Conservation (phyloP, 2,329 filamentous ascomycete species). For the Paraconiothyrium brasiliense region DNA sequence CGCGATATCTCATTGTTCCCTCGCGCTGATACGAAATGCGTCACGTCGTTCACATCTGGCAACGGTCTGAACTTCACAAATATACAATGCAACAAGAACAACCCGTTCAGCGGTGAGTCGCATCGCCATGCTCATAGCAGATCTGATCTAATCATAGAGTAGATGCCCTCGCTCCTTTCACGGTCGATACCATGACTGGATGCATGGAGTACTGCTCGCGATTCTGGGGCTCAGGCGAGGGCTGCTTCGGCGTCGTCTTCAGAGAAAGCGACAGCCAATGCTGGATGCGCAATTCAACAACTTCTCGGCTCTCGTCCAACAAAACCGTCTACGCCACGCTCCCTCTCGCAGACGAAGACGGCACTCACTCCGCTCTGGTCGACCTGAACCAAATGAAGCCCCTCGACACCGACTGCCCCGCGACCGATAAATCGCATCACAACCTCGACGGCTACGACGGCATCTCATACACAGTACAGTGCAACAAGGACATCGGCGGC, state of each 20-base stretch:
- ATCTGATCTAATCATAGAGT: constrained; percentile 15
- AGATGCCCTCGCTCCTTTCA: constrained; percentile 34
- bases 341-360: constrained; percentile 15
- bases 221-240: constrained; percentile 40
- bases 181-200: constrained; percentile 28
- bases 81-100: constrained; percentile 39
- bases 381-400: constrained; percentile 28
- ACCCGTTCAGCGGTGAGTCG: constrained; percentile 37
- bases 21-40: constrained; percentile 28
- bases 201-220: constrained; percentile 47
- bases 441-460: constrained; percentile 31
- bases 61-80: constrained; percentile 45
- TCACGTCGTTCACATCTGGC: constrained; percentile 31
- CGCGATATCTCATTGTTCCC: constrained; percentile 21
- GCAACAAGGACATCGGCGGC: constrained; percentile 34
- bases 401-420: constrained; percentile 34
- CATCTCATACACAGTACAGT: constrained; percentile 40
- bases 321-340: constrained; percentile 11
- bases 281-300: constrained; percentile 42
- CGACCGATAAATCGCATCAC: constrained; percentile 32
- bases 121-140: neutral
- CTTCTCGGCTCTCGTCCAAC: constrained; percentile 10
- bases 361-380: constrained; percentile 35
- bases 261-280: constrained; percentile 27
- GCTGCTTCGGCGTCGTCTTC: constrained; percentile 44